Base-by-base conservation (phyloP, 805 yeast species). In the Starmerella etchellsii region DNA sequence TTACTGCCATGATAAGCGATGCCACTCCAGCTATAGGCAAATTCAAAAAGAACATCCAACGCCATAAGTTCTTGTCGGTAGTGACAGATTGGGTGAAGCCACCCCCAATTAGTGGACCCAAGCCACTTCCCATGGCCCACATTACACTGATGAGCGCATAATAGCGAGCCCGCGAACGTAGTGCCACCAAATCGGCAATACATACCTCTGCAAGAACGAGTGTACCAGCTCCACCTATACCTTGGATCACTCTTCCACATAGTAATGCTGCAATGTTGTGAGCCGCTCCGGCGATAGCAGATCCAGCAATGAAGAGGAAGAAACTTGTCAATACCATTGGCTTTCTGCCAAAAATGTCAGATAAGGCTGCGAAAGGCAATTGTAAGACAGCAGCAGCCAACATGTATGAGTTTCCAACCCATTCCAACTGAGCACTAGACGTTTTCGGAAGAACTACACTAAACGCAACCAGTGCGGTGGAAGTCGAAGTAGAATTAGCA, bases 31-130 rank as follows among this genome's bases (percentile, higher is more conserved):
- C 81, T 31, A 76, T 58, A 2, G 83, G 84, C 31, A 78, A 56
- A 55, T 78, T 78, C 46, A 79, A 66, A 57, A 71, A 79, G 53
- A 78, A 79, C 50, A 82, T 74, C 82, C 83, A 77, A 53, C 85
- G 65, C 84, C 85, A 78, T 18, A 70, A 58, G 3, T 67, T 73
- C 4, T 21, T 6, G 31, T 5, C 11, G 16, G 23, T 3, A 10
- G 29, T 13, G 1, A 70, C 57, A 1, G 78, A 66, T 3, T 22
- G 11, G 1, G 78, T 67, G 44, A 78, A 70, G 0, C 74, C 76
- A 19, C 83, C 83, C n/a, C 83, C 83, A 18, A 77, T 52, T 27
- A 75, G 61, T 0, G 84, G 83, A 1, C 84, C 84, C 15, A 47
- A 19, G 3, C 48, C 53, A 11, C 49, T 46, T 2, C 60, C 59